Conservation (phyloP, 257 asterid genomes). For the Lithospermum erythrorhizon region DNA sequence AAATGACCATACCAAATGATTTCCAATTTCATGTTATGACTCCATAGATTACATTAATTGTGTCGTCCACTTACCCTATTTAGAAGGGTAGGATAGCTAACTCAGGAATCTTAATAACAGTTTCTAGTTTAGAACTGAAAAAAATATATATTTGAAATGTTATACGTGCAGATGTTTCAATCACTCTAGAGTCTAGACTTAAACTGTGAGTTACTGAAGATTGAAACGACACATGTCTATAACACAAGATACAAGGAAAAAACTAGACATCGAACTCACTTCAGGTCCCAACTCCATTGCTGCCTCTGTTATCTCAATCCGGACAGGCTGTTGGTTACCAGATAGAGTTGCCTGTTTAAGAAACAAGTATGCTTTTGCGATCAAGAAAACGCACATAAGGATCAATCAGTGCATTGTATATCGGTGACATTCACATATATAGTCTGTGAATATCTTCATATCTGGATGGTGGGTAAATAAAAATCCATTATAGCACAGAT, state of each 20-base stretch:
- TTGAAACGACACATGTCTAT: not conserved
- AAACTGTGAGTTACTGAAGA: too few species aligned
- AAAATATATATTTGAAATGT: too few species aligned
- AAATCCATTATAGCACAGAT: too few species aligned
- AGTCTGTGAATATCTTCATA: too few species aligned
- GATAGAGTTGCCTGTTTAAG: constrained; percentile 70
- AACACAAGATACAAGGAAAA: not conserved
- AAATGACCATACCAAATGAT: not conserved
- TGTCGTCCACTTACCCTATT: too few species aligned
- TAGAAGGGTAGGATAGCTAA: too few species aligned
- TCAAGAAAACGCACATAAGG: not conserved
- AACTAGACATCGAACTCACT: constrained; percentile 28
- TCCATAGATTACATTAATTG: too few species aligned
- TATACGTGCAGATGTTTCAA: too few species aligned
- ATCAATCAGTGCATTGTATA: not conserved
- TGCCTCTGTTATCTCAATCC: constrained; percentile 92
- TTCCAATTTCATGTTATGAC: not conserved
- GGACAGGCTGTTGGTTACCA: constrained; percentile 91
- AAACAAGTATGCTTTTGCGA: not conserved
- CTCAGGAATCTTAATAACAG: too few species aligned
- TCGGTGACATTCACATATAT: not conserved
- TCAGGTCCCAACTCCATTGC: constrained; percentile 94
- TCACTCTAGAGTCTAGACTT: too few species aligned
- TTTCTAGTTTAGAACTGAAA: too few species aligned
- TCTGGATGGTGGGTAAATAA: too few species aligned